phyloP scores from a whole-genome alignment of 352 stramenopile species.

The Pythium monospermum region DNA sequence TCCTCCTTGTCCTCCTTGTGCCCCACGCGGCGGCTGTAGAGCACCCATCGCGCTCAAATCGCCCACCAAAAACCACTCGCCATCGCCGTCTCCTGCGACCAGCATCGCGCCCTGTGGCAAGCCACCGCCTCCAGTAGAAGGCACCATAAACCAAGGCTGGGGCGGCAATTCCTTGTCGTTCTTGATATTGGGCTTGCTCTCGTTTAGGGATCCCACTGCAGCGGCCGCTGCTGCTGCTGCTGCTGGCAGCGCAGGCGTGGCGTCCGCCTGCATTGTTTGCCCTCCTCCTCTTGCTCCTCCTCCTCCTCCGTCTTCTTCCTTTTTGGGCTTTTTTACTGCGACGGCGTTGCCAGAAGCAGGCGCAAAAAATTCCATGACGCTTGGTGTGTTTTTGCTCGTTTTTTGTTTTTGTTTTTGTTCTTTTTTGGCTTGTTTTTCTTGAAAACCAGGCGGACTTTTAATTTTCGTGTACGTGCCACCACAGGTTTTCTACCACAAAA shows the following conservation, averaged over 20 bases:
- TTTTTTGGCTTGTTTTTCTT: constrained; percentile 45
- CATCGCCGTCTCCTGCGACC: constrained; percentile 26
- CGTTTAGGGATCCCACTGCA: too few relatives aligned
- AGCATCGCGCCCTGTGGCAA: constrained; percentile 13
- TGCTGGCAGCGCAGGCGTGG: too few relatives aligned
- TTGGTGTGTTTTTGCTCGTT: constrained; percentile 27
- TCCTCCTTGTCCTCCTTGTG: neutral
- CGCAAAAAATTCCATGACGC: constrained; percentile 31
- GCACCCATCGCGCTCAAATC: constrained; percentile 45
- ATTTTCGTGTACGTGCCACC: constrained; percentile 70
- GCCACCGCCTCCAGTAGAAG: neutral
- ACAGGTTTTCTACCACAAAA: constrained; percentile 42
- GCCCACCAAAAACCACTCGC: constrained; percentile 41
- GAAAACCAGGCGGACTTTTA: constrained; percentile 58
- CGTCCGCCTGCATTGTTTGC: too few relatives aligned
- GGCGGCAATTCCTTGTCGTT: constrained; percentile 14
- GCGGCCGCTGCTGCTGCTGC: too few relatives aligned
- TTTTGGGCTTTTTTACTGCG: neutral
- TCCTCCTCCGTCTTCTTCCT: neutral
- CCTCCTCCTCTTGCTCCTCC: too few relatives aligned
- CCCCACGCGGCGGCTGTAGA: neutral
- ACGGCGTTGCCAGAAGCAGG: neutral
- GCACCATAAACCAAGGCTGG: neutral
- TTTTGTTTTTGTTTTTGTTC: constrained; percentile 56
- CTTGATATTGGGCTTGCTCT: neutral